A percentile compares a stretch with the other conserved stretches of the same genome.
Conservation (phyloP, 2,329 filamentous ascomycete genomes). For the Ramularia endophylla region DNA sequence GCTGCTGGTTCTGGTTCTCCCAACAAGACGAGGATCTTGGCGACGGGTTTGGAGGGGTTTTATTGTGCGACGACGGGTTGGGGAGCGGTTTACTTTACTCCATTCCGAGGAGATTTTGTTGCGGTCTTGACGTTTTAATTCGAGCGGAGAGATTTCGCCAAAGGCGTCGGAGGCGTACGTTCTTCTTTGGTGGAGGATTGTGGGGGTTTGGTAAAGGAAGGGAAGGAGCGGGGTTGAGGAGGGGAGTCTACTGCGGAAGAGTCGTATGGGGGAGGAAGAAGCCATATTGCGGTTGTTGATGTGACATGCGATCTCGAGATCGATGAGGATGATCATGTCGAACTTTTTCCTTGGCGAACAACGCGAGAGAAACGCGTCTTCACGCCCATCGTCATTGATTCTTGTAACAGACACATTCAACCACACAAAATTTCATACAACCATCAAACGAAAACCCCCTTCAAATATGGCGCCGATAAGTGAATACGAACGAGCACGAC, state of each 20-base stretch:
- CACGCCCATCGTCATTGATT: too few relatives aligned
- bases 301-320: too few relatives aligned
- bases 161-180: constrained; percentile 4
- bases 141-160: too few relatives aligned
- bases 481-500: constrained; percentile 77
- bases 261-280: too few relatives aligned
- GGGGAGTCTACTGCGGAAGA: too few relatives aligned
- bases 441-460: too few relatives aligned
- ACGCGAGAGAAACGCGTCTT: too few relatives aligned
- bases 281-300: too few relatives aligned
- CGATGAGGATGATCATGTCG: too few relatives aligned
- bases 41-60: background rate
- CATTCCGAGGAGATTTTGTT: background rate
- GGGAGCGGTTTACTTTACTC: background rate
- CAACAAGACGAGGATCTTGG: too few relatives aligned
- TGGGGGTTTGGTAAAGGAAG: constrained; percentile 28
- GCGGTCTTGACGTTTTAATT: background rate
- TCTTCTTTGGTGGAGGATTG: constrained; percentile 21
- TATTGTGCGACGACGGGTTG: background rate
- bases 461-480: constrained; percentile 50
- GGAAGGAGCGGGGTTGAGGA: constrained; percentile 13
- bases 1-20: too few relatives aligned
- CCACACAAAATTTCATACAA: background rate
- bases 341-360: too few relatives aligned
- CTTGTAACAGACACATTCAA: background rate